Evolutionary conservation across 2,329 filamentous ascomycete genomes (phyloP), one percentile per base, ranked within the genome.

Genomic region (Clathrospora elynae): DNA sequence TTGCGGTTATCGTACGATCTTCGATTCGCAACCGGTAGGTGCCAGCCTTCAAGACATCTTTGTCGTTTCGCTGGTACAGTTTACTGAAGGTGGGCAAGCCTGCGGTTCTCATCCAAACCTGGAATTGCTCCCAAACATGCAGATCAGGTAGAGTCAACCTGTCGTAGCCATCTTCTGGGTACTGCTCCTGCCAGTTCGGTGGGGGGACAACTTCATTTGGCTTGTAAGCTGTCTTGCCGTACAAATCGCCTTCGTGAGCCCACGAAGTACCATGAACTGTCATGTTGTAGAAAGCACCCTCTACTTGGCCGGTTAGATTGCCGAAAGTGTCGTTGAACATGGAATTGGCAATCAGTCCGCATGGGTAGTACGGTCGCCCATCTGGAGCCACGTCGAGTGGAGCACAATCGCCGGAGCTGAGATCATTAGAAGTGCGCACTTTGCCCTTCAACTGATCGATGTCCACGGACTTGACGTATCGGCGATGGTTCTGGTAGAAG

Each of bases 101-200:
- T 16, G 93, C 93, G 2, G 95, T 95, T 59, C 93, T 85, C 93
- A 99, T 99, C 93, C 93, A 99, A 14, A 97, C 91, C 73, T 96
- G 91, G 70, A 99, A 95, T 29, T 84, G 83, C 69, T 96, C 87
- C 73, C 90, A 85, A 0, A 83, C 73, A 51, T 85, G 79, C 12
- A 97, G 70, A 58, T 93, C 73, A 0, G 90, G 90, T 14, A 89
- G 84, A 2, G 80, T 81, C 36, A 79, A 78, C 0, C 75, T 68
- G 3, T 80, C 85, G 65, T 96, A 96, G 49, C 56, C 54, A 16
- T 80, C 82, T 24, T 85, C 67, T 5, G 85, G 85, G 56, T 86
- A 96, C 44, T 82, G 80, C 9, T 78, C 63, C 12, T 73, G 67
- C 93, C 93, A 99, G 70, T 96, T 95, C 3, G 88, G 90, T 1